Evolutionary conservation across 257 asterid species (phyloP).

Genomic region (Przewalskia tangutica): DNA sequence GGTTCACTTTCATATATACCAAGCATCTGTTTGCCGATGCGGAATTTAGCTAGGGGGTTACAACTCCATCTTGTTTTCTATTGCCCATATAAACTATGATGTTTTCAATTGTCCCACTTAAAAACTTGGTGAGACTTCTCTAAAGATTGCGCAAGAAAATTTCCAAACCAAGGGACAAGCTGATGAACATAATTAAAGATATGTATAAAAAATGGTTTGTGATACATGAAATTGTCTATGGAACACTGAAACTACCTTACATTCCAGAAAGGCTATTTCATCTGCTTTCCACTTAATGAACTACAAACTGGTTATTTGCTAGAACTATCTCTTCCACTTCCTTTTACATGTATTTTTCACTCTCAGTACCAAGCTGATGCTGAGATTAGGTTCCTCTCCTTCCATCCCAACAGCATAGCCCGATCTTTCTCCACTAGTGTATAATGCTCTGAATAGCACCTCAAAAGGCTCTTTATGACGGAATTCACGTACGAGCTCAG

Average conservation of each 20-base stretch:
- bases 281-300: background rate
- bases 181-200: slow-evolving; percentile 5
- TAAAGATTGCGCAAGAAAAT: background rate
- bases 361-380: slow-evolving; percentile 84
- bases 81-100: background rate
- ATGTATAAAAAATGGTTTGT: slow-evolving; percentile 7
- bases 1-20: no score
- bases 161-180: background rate
- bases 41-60: background rate
- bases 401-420: slow-evolving; percentile 83
- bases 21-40: background rate
- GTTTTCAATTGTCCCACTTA: background rate
- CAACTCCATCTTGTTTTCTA: background rate
- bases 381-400: slow-evolving; percentile 65
- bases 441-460: slow-evolving; percentile 66
- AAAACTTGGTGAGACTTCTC: background rate
- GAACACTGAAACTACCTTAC: background rate
- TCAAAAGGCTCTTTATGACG: slow-evolving; percentile 57
- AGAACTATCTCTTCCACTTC: background rate
- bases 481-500: slow-evolving; percentile 72
- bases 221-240: background rate
- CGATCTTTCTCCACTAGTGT: slow-evolving; percentile 73
- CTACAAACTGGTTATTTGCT: background rate
- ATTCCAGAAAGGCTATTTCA: background rate
- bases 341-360: background rate